Base-by-base conservation (phyloP, 2,329 filamentous ascomycete species). In the Macrophomina pseudophaseolina region DNA sequence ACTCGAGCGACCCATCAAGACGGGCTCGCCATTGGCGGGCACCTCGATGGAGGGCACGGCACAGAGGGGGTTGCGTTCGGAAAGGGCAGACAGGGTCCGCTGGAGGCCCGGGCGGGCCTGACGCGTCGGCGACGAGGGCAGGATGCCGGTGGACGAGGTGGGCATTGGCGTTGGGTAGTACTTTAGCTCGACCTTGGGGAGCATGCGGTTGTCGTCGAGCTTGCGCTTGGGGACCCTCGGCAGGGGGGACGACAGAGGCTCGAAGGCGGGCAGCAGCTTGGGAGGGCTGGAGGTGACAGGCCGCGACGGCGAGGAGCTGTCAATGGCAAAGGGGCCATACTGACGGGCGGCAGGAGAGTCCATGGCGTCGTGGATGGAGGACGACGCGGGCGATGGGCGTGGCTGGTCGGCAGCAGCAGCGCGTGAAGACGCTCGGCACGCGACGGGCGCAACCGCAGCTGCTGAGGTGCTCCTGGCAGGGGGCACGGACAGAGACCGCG, bases 1-100 rank as follows among this genome's bases (percentile, higher is more conserved):
- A 81, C 92, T 97, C 5, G 94, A 97, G 71, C 95, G 88, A 70
- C 95, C 95, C 90, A 99, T 95, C 69, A 91, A 85, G 40, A 97
- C 81, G 14, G 88, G 83, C 73, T 97, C 92, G 70, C 94, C 94
- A 79, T 91, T 92, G 71, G 89, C 90, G 65, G 90, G 89, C 18
- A 98, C 87, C 76, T 92, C 88, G 69, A 98, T 84, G 28, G 89
- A 88, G n/a, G 93, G 93, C 60, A 99, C 89, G 60, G 91, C 87
- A 63, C 90, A 90, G 62, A 99, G 86, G 48, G 95, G 95, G 72
- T 88, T 88, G 74, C 95, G 91, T 82, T 97, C 93, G 3, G 91
- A 91, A 66, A 88, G 81, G 65, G 84, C 81, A 30, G 89, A 90
- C 71, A 87, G 83, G 66, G 87, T 86, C 73, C 90, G 88, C 72